Evolutionary conservation across 768 basidiomycete genomes (phyloP), one percentile per base, ranked within the genome.

Genomic region (Paxillus ammoniavirescens): DNA sequence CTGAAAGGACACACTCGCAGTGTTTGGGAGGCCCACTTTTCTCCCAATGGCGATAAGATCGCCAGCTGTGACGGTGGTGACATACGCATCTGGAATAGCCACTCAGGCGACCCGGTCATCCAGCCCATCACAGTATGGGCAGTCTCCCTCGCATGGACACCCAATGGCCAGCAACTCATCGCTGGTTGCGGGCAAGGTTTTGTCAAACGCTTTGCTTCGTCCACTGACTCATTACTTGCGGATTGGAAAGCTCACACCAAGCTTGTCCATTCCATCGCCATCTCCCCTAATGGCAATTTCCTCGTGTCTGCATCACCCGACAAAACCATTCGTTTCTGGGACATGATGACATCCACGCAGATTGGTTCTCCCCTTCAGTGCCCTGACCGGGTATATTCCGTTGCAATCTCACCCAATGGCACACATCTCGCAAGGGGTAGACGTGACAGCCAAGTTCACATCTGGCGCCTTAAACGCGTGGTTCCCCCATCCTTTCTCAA

Each of bases 291-390:
- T 41, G 57, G 57, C 10, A 13, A 14, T 13, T 52, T 47, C 15
- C 5, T 60, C 14, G 57, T 47, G 12, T 60, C 59, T 41, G 57
- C 12, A 1, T 58, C 52, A 7, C 12, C 4, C 4, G 59, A 60
- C 23, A 41, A 37, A 10, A 57, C 52, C 7, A 44, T 60, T 12
- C 48, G 55, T 9, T 30, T 57, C 30, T 60, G 59, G 59, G 46
- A 51, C 28, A 46, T 14, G 18, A 10, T 4, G 2, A 18, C 42
- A 12, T 15, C 12, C 18, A 10, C 12, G 0, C 42, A 42, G n/a
- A 18, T 42, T 15, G 42, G 33, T 3, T 9, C 18, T 2, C 2
- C n/a, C 18, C 42, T 42, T 8, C 18, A 42, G 18, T 18, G 23
- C 17, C 1, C 8, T 23, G 18, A 4, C 18, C 1, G 2, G 4